Evolutionary conservation across 2,329 filamentous ascomycete genomes (phyloP).

Genomic region (Xylariaceae sp.): DNA sequence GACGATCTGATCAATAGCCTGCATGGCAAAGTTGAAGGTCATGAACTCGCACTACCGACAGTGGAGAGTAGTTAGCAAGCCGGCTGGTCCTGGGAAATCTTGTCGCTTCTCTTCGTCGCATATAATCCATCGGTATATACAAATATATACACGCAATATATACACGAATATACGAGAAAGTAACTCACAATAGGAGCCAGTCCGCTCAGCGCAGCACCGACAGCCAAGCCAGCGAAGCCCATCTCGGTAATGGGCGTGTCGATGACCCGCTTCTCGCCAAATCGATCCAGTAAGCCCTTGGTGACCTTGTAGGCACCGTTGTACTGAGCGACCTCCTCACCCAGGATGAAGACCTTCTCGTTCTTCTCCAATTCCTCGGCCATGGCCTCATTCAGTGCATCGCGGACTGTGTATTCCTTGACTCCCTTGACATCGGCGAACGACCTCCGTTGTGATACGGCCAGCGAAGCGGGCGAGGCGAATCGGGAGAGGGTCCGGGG

Average conservation of each 20-base stretch:
- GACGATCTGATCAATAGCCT: conserved; percentile 99
- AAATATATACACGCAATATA: background rate
- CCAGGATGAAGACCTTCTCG: conserved; percentile 90
- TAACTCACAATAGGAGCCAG: conserved; percentile 81
- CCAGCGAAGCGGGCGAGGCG: conserved; percentile 34
- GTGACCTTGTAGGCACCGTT: conserved; percentile 99
- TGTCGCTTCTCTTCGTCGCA: background rate
- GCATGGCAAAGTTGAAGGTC: conserved; percentile 99
- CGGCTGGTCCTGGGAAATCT: background rate
- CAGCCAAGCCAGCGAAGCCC: conserved; percentile 88
- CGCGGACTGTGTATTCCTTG: conserved; percentile 95
- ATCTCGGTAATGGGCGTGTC: conserved; percentile 98
- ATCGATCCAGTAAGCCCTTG: conserved; percentile 93
- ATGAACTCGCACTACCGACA: conserved; percentile 86
- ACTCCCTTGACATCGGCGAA: conserved; percentile 52
- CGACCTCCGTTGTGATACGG: conserved; percentile 46
- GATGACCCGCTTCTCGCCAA: conserved; percentile 95
- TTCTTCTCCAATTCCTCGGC: conserved; percentile 95
- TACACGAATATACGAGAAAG: background rate
- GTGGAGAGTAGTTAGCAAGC: conserved; percentile 8
- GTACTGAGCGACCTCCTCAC: conserved; percentile 99
- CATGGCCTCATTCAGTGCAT: conserved; percentile 95
- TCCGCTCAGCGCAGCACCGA: conserved; percentile 91
- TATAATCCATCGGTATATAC: background rate
- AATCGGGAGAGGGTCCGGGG: conserved; percentile 37